These are phyloP conservation scores for Aurinia saxatilis DNA, from an alignment of 345 rosid species.

Conservation along the genomic window DNA sequence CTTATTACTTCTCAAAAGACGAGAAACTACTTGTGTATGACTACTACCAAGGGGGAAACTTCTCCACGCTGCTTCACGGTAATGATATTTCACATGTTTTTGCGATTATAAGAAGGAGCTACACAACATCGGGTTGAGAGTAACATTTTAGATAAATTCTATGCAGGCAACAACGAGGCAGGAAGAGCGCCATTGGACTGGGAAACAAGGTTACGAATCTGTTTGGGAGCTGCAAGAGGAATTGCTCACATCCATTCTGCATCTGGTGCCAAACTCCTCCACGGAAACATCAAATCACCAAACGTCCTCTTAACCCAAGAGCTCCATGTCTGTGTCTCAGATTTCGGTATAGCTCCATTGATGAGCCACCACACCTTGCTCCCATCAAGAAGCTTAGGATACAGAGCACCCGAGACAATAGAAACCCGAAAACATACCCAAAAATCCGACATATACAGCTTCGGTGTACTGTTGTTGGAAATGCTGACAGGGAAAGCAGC, in stretches of 20 bases:
- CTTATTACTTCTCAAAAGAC: constrained; percentile 89
- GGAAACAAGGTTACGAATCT: constrained; percentile 68
- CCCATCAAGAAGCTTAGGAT: constrained; percentile 60
- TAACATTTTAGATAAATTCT: constrained; percentile 1
- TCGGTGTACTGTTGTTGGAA: constrained; percentile 77
- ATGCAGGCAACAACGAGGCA: constrained; percentile 45
- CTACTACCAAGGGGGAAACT: constrained; percentile 56
- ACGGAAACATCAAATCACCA: constrained; percentile 77
- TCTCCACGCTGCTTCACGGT: constrained; percentile 69
- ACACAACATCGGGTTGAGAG: not conserved
- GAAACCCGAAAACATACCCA: constrained; percentile 52
- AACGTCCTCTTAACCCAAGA: constrained; percentile 64
- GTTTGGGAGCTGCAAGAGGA: constrained; percentile 67
- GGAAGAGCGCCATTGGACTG: constrained; percentile 54
- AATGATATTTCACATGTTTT: constrained; percentile 19
- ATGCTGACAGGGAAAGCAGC: constrained; percentile 78
- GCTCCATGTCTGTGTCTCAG: constrained; percentile 51
- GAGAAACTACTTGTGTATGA: constrained; percentile 91
- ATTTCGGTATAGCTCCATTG: constrained; percentile 60
- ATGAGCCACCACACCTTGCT: constrained; percentile 45
- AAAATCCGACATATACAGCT: constrained; percentile 76
- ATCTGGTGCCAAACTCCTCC: constrained; percentile 51
- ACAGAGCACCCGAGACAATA: constrained; percentile 70
- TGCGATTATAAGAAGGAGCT: not conserved
- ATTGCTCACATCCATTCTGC: constrained; percentile 65